Evolutionary conservation across 345 rosid species (phyloP).

Genomic region (Eucalyptus albens): DNA sequence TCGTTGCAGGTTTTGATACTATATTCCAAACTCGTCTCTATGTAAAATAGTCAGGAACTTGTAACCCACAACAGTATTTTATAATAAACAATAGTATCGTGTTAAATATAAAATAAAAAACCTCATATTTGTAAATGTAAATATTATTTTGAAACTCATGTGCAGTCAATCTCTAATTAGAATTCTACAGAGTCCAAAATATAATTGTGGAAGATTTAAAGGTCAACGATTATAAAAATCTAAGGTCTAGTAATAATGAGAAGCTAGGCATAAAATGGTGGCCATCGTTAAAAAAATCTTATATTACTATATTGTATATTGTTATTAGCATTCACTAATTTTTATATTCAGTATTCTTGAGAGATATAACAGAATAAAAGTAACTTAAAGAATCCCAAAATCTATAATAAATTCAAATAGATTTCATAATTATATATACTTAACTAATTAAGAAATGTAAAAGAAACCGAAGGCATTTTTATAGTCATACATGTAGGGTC

Average conservation of each 20-base stretch:
- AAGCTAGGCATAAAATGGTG: neutral
- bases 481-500: neutral
- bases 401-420: neutral
- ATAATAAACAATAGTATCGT: neutral
- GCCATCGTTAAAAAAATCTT: neutral
- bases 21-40: neutral
- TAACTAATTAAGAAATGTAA: neutral
- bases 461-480: neutral
- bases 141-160: neutral
- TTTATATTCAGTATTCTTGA: conserved; percentile 46
- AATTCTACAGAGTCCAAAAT: neutral
- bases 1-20: neutral
- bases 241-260: neutral
- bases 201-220: neutral
- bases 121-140: neutral
- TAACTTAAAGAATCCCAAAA: neutral
- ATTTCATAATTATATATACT: neutral
- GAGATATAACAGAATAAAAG: neutral
- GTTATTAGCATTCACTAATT: neutral
- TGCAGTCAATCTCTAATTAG: neutral
- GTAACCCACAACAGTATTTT: neutral
- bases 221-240: neutral
- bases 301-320: neutral
- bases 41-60: neutral
- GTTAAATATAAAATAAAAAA: neutral